These are phyloP conservation scores for Krasilnikovozyma curviuscula DNA, from an alignment of 768 basidiomycete species.

Conservation along the genomic window DNA sequence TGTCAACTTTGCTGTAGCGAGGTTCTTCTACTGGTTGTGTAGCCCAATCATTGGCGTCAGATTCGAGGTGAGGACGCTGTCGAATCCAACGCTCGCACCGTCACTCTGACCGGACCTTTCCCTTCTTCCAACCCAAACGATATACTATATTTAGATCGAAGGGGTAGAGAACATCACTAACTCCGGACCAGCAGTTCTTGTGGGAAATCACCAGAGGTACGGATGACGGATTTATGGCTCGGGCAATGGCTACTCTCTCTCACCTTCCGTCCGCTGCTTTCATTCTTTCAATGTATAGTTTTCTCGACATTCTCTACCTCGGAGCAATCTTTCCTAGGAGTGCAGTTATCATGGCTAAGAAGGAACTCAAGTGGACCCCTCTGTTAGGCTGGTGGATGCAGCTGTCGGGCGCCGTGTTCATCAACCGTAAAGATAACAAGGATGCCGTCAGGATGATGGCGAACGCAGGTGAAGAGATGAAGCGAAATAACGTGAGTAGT, in stretches of 20 bases:
- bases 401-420: conserved; percentile 72
- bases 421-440: conserved; percentile 63
- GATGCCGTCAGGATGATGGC: conserved; percentile 54
- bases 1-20: conserved; percentile 62
- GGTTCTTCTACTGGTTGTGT: conserved; percentile 56
- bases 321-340: conserved; percentile 68
- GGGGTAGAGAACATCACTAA: conserved; percentile 60
- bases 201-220: conserved; percentile 78
- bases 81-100: too few species aligned
- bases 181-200: conserved; percentile 47
- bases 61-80: too few species aligned
- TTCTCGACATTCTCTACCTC: conserved; percentile 66
- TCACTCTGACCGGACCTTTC: too few species aligned
- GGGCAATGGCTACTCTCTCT: too few species aligned
- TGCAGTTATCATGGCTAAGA: conserved; percentile 81
- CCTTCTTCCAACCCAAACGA: too few species aligned
- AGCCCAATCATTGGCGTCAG: conserved; percentile 44
- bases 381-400: conserved; percentile 74
- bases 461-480: conserved; percentile 62
- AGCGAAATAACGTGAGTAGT: conserved; percentile 30
- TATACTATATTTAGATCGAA: too few species aligned
- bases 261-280: not conserved
- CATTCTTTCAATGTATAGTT: conserved; percentile 17
- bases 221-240: too few species aligned
- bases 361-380: conserved; percentile 64